A percentile compares a stretch with the other conserved stretches of the same genome.
phyloP scores from a whole-genome alignment of 371 early-diverging fungal species.

The Circinella minor region DNA sequence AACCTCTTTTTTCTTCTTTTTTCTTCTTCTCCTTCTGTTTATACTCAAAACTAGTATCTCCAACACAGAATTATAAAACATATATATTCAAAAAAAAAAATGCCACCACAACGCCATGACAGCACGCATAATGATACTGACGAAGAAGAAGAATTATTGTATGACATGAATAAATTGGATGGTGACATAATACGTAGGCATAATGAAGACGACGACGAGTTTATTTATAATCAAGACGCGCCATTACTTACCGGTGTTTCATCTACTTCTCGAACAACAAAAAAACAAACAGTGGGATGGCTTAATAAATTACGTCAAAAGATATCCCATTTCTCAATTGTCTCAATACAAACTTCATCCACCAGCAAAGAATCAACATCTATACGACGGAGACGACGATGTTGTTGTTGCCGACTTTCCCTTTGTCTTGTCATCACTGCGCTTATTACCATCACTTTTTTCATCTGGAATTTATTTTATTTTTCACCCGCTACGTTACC shows the following conservation, averaged over 20 bases:
- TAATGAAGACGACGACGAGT: not conserved
- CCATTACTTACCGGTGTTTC: not conserved
- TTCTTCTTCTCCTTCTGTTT: not conserved
- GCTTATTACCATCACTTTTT: conserved; percentile 13
- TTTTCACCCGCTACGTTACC: conserved; percentile 40
- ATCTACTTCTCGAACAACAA: not conserved
- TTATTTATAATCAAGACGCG: conserved; percentile 9
- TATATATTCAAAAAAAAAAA: not conserved
- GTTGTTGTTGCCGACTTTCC: conserved; percentile 1
- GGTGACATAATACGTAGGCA: not conserved
- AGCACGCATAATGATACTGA: not conserved
- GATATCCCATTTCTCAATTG: not conserved
- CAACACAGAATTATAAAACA: too few relatives aligned
- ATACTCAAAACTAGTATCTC: too few relatives aligned
- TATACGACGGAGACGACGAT: not conserved
- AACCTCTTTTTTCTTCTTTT: not conserved
- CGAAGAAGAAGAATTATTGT: conserved; percentile 2
- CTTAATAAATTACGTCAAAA: not conserved
- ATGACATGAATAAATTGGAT: conserved; percentile 7
- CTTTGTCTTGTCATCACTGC: not conserved
- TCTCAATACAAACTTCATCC: not conserved
- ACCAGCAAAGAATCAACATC: not conserved
- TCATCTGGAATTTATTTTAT: conserved; percentile 41
- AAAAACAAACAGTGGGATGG: not conserved
- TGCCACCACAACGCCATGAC: conserved; percentile 2